Percentiles rank a stretch among this genome's conserved stretches.
These are phyloP conservation scores for Gamarada debralockiae DNA, from an alignment of 495 filamentous ascomycete species.

Conservation along the genomic window DNA sequence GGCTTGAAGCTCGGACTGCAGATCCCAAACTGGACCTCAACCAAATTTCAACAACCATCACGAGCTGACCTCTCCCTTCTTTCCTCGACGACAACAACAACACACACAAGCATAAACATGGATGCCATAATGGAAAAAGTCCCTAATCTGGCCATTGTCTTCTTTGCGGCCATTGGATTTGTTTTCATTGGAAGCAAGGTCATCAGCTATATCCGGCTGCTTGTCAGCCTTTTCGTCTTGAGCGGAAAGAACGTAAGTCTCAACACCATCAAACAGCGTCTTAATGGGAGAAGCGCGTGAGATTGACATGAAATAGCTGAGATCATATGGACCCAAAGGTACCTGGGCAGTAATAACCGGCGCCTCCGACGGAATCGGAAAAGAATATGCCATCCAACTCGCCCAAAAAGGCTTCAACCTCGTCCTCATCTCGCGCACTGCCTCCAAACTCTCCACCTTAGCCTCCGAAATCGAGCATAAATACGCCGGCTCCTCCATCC, in stretches of 20 bases:
- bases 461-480: slow-evolving; percentile 69
- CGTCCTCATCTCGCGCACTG: slow-evolving; percentile 88
- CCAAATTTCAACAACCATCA: not conserved
- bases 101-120: not conserved
- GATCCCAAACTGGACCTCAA: not conserved
- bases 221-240: slow-evolving; percentile 75
- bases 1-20: not conserved
- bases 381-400: slow-evolving; percentile 90
- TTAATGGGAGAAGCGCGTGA: no score
- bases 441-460: slow-evolving; percentile 78
- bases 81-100: slow-evolving; percentile 6
- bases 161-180: slow-evolving; percentile 46
- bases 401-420: slow-evolving; percentile 91
- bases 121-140: slow-evolving; percentile 7
- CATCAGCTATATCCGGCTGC: slow-evolving; percentile 57
- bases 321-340: slow-evolving; percentile 84
- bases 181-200: slow-evolving; percentile 53
- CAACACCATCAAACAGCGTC: no score
- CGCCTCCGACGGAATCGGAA: slow-evolving; percentile 94
- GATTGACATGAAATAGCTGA: slow-evolving; percentile 54
- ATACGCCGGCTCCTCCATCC: slow-evolving; percentile 44
- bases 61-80: no score
- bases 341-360: slow-evolving; percentile 95
- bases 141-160: slow-evolving; percentile 5
- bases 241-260: slow-evolving; percentile 51